Percentiles rank a stretch among this genome's conserved stretches.
Evolutionary conservation across 176 grass and related monocot species (phyloP).

Genomic region (Paspalum vaginatum): DNA sequence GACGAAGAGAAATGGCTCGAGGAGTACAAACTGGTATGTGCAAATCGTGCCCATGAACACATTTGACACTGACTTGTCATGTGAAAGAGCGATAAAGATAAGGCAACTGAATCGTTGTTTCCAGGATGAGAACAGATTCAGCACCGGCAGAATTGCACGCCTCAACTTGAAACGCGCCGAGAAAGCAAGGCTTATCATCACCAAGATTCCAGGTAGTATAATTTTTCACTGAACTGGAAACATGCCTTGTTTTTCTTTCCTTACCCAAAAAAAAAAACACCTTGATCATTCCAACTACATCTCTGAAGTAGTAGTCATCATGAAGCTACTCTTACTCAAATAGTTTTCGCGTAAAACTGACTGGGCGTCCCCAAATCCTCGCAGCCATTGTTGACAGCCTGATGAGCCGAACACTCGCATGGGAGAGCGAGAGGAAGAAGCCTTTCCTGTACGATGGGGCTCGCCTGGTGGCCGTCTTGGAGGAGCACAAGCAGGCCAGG

Average conservation of each 20-base stretch:
- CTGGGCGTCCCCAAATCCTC: not conserved
- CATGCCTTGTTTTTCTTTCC: no score
- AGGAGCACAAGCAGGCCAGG: conserved; percentile 65
- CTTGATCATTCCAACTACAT: not conserved
- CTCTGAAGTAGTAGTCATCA: no score
- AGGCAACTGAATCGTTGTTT: not conserved
- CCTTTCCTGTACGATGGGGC: conserved; percentile 69
- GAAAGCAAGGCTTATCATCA: conserved; percentile 58
- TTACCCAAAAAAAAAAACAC: no score
- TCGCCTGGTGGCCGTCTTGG: conserved; percentile 52
- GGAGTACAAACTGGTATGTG: conserved; percentile 46
- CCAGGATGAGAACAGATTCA: conserved; percentile 69
- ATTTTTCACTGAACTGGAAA: no score
- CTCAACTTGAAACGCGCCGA: conserved; percentile 69
- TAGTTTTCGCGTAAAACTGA: not conserved
- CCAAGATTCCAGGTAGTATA: conserved; percentile 66
- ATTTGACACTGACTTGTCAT: not conserved
- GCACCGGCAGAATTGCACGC: conserved; percentile 55
- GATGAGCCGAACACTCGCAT: conserved; percentile 50
- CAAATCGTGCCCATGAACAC: not conserved
- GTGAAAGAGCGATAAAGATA: not conserved
- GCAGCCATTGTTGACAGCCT: conserved; percentile 63
- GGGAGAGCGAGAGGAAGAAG: conserved; percentile 66
- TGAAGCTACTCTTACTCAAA: not conserved
- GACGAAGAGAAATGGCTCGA: conserved; percentile 75